Conservation (phyloP, 495 filamentous ascomycete genomes). For the Neurospora hispaniola region DNA sequence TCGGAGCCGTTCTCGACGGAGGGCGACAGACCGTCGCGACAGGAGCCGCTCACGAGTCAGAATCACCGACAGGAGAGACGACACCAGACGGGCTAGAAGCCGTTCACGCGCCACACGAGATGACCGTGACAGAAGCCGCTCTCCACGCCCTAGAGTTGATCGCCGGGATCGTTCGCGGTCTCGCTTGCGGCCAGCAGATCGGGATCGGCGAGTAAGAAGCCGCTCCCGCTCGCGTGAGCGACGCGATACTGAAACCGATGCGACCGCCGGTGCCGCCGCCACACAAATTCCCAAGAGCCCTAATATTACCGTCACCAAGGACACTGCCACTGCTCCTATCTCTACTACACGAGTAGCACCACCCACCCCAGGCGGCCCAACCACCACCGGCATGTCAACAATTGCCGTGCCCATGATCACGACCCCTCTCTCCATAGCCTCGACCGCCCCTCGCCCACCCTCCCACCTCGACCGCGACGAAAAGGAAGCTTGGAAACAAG, state of each 20-base stretch:
- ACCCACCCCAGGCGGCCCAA: neutral
- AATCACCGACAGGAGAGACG: slow-evolving; percentile 16
- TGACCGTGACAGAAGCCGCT: slow-evolving; percentile 18
- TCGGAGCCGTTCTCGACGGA: slow-evolving; percentile 20
- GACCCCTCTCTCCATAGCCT: slow-evolving; percentile 24
- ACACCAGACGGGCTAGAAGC: slow-evolving; percentile 22
- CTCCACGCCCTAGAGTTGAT: slow-evolving; percentile 16
- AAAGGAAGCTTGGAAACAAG: slow-evolving; percentile 40
- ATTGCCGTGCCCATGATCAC: slow-evolving; percentile 6
- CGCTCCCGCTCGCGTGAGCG: slow-evolving; percentile 18
- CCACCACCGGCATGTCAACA: neutral
- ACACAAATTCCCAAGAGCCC: neutral
- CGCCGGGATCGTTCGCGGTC: slow-evolving; percentile 22
- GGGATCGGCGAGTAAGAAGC: slow-evolving; percentile 21
- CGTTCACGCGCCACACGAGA: slow-evolving; percentile 22
- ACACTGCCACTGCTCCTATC: neutral
- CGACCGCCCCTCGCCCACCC: slow-evolving; percentile 15
- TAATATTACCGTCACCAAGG: neutral
- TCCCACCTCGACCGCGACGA: slow-evolving; percentile 21
- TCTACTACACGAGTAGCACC: neutral
- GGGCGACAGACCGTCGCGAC: slow-evolving; percentile 15
- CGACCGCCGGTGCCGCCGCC: neutral
- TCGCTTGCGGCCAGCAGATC: slow-evolving; percentile 9
- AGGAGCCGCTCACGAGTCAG: slow-evolving; percentile 24
- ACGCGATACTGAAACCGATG: neutral